Evolutionary conservation across 306 rosid genomes (phyloP), one percentile per base, ranked within the genome.

Genomic region (Trifolium dubium): DNA sequence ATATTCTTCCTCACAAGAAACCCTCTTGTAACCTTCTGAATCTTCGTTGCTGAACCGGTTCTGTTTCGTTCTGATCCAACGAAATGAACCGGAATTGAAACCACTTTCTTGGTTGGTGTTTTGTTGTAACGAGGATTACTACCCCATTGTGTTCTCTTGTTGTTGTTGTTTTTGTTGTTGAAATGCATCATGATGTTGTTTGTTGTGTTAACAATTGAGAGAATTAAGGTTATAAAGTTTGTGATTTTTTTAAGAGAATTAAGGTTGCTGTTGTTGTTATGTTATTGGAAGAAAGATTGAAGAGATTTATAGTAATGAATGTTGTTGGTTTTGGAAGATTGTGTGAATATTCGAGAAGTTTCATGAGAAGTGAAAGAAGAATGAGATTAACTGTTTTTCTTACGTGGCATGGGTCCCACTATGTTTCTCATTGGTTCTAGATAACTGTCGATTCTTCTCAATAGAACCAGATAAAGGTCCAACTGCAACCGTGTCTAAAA

Each of bases 1-100:
- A 93, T 8, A 58, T 54, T 84, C 49, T 79, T 86, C 77, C 96
- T 86, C 85, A 85, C 93, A 54, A 84, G 10, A 41, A 70, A 89
- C 3, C 93, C 96, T 73, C 93, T 78, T 61, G 79, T 65, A 23
- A 63, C 77, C 84, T 73, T 90, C 85, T 93, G 93, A 37, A 93
- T 89, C 83, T 77, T 86, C 28, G 62, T 23, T 0, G 88, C 96
- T 3, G 82, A 80, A 1, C 67, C 83, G 3, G 44, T 18, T 39
- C 83, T 74, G 18, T 8, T 64, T 6, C 59, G 73, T 34, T 80
- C 84, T 29, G 81, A 75, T 0, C 80, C 76, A 7, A 83, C 89
- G 8, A 79, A 85, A 11, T 66, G 93, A 11, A 93, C 92, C 0
- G 98, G 98, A 17, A 90, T 79, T 1, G 92, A 66, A 67, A 89